A percentile compares a stretch with the other conserved stretches of the same genome.
These are phyloP conservation scores for Cylindrodendrum hubeiense DNA, from an alignment of 2,329 filamentous ascomycete genomes.

Conservation along the genomic window DNA sequence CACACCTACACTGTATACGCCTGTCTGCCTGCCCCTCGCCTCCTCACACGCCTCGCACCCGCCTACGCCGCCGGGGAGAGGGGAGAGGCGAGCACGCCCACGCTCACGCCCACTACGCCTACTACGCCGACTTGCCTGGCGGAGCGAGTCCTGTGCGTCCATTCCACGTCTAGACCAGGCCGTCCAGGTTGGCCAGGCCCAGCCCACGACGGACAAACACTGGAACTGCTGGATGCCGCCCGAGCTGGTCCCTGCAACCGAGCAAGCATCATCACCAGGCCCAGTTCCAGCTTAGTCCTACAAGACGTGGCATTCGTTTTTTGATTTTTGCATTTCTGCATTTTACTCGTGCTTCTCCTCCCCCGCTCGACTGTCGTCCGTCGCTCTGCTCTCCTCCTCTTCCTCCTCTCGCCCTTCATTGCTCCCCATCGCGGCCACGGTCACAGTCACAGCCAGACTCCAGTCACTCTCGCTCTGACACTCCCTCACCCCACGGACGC, in stretches of 20 bases:
- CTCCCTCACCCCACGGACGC: slow-evolving; percentile 33
- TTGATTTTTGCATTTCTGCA: slow-evolving; percentile 27
- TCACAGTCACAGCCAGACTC: not conserved
- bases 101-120: slow-evolving; percentile 7
- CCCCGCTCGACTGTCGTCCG: slow-evolving; percentile 24
- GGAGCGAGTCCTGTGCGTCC: slow-evolving; percentile 1
- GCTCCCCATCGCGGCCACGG: slow-evolving; percentile 4
- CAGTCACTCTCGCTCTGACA: slow-evolving; percentile 25
- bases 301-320: slow-evolving; percentile 45
- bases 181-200: slow-evolving; percentile 14
- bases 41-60: slow-evolving; percentile 21
- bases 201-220: slow-evolving; percentile 26
- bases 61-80: slow-evolving; percentile 11
- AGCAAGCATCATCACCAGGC: slow-evolving; percentile 40
- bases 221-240: slow-evolving; percentile 39
- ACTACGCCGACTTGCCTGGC: not conserved
- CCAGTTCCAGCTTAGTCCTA: slow-evolving; percentile 37
- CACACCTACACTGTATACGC: not conserved
- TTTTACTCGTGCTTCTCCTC: slow-evolving; percentile 32
- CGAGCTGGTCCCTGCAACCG: slow-evolving; percentile 43
- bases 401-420: not conserved
- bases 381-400: slow-evolving; percentile 1
- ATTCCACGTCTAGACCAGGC: slow-evolving; percentile 20
- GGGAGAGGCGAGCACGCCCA: slow-evolving; percentile 1
- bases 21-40: not conserved